Percentiles rank a stretch among this genome's conserved stretches.
These are phyloP conservation scores for Picea abies DNA, from an alignment of 83 land plant species.

Conservation along the genomic window DNA sequence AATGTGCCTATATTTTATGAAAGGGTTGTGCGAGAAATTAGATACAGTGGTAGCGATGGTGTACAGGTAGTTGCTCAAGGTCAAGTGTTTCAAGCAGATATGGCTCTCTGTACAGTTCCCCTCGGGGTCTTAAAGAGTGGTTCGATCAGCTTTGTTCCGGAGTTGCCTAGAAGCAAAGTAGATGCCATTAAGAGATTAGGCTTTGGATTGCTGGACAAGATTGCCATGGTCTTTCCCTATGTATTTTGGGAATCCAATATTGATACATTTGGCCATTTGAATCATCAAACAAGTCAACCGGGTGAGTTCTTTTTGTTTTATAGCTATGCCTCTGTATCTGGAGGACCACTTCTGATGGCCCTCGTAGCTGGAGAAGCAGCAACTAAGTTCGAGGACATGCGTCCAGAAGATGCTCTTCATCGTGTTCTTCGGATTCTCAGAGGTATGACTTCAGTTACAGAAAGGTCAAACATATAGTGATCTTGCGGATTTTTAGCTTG, in stretches of 20 bases:
- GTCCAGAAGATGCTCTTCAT: conserved; percentile 61
- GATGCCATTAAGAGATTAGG: conserved; percentile 85
- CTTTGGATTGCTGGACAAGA: conserved; percentile 90
- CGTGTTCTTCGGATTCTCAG: conserved; percentile 68
- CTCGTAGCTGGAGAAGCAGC: conserved; percentile 97
- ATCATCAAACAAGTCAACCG: conserved; percentile 39
- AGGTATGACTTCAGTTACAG: conserved; percentile 42
- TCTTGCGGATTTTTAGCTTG: not conserved
- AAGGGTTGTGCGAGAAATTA: conserved; percentile 70
- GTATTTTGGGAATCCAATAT: conserved; percentile 86
- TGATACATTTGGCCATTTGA: conserved; percentile 85
- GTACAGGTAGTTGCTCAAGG: conserved; percentile 57
- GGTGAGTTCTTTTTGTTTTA: conserved; percentile 90
- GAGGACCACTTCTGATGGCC: conserved; percentile 83
- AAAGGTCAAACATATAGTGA: not conserved
- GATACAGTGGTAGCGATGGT: conserved; percentile 67
- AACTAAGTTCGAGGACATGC: conserved; percentile 58
- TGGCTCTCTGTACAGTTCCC: conserved; percentile 89
- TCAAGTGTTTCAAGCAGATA: conserved; percentile 77
- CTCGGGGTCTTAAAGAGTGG: conserved; percentile 83
- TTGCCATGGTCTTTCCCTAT: conserved; percentile 87
- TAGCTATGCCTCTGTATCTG: conserved; percentile 85
- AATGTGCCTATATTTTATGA: conserved; percentile 80
- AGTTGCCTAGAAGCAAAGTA: conserved; percentile 67
- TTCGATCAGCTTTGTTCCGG: conserved; percentile 74